Conservation (phyloP, 495 filamentous ascomycete species). For the Xylaria venustula region DNA sequence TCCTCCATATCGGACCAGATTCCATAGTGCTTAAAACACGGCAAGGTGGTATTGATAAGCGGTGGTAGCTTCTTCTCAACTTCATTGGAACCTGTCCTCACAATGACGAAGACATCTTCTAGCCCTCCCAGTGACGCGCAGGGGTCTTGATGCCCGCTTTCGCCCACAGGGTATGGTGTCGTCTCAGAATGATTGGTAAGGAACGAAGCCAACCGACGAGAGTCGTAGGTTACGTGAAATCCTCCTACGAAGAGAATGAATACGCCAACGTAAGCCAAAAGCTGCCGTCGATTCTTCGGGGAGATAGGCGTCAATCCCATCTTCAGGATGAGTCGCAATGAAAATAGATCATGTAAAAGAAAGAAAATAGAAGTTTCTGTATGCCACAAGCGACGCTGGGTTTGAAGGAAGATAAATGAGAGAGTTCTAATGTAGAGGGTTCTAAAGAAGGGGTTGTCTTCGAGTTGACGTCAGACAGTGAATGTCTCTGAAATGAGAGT, state of each 20-base stretch:
- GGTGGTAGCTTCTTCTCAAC: constrained; percentile 6
- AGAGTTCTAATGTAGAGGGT: too few species aligned
- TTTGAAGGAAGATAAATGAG: neutral
- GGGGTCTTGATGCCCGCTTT: neutral
- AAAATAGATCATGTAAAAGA: neutral
- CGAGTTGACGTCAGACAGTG: neutral
- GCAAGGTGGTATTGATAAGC: constrained; percentile 4
- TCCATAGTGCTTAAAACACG: constrained; percentile 5
- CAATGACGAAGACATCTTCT: constrained; percentile 9
- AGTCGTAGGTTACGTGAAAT: neutral
- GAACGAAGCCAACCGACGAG: neutral
- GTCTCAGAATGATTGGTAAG: neutral
- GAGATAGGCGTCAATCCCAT: neutral
- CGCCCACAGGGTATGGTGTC: neutral
- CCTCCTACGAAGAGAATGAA: neutral
- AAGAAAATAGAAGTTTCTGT: neutral
- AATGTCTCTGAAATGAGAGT: neutral
- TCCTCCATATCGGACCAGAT: constrained; percentile 13
- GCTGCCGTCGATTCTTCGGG: neutral
- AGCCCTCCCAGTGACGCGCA: constrained; percentile 3
- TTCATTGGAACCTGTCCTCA: constrained; percentile 11
- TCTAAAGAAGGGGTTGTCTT: neutral
- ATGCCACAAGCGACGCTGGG: neutral
- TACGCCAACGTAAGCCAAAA: neutral
- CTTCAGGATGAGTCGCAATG: neutral